Evolutionary conservation across 2,329 filamentous ascomycete genomes (phyloP), one percentile per base, ranked within the genome.

Genomic region (Aphanocladium album): DNA sequence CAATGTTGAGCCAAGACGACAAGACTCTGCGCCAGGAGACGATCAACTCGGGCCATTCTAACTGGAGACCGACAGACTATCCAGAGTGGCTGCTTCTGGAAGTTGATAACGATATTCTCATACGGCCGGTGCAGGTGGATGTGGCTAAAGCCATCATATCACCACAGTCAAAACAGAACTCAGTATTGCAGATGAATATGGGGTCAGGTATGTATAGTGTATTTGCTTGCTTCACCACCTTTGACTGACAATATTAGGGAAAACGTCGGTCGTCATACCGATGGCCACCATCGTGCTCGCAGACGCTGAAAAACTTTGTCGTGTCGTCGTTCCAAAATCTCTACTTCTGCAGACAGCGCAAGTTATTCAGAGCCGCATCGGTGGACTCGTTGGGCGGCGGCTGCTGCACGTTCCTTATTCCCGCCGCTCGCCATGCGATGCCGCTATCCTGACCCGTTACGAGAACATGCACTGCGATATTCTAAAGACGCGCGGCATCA

Each of bases 1-100:
- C 54, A 1, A 43, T 65, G 17, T 45, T 66, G 19, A 35, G 68
- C 51, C 62, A 53, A 0, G n/a, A 70, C 27, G 66, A 72, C 25
- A 19, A 60, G 64, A 60, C 70, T 63, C 65, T 73, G 1, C 17
- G 65, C 1, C 78, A 82, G 4, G 83, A 87, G 62, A 64, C 70
- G 14, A 61, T 83, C 81, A 53, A 35, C 41, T 0, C 37, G n/a
- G 84, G 83, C 0, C 86, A 89, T 65, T 67, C 66, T 0, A 83
- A 85, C 33, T 89, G 86, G 86, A 67, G 75, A 2, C 80, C 84
- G 0, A n/a, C 68, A 0, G 71, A 83, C 0, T 69, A 79, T 35
- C 77, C 84, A 0, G 87, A 90, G 65, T 89, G 86, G 83, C 69
- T 90, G 0, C 73, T 90, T 0, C 71, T 91, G 0, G 87, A 90